Conservation (phyloP, 2,329 filamentous ascomycete genomes). For the Botrytis aclada region DNA sequence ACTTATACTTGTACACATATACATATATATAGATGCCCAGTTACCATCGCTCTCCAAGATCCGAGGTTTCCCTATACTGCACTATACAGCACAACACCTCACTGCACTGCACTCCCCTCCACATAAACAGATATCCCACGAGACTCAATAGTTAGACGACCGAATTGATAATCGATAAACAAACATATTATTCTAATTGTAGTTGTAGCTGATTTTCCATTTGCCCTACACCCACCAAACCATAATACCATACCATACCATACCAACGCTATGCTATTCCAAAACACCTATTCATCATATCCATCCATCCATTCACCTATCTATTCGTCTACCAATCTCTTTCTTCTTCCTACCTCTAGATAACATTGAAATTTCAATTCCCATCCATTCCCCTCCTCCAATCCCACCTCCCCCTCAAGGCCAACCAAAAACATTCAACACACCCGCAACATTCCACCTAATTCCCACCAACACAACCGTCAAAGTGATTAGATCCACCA, state of each 20-base stretch:
- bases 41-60: too few relatives aligned
- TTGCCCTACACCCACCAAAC: not conserved
- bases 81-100: too few relatives aligned
- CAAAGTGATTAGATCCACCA: constrained; percentile 74
- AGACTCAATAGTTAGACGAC: not conserved
- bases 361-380: not conserved
- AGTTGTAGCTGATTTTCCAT: not conserved
- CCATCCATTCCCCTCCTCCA: not conserved
- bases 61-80: too few relatives aligned
- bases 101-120: not conserved
- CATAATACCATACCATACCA: not conserved
- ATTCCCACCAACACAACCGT: constrained; percentile 70
- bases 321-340: not conserved
- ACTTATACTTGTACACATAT: too few relatives aligned
- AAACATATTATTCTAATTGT: not conserved
- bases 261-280: constrained; percentile 6
- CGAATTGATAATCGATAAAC: not conserved
- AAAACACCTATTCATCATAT: not conserved
- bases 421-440: constrained; percentile 85
- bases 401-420: constrained; percentile 19
- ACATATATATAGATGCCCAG: too few relatives aligned
- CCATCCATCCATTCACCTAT: not conserved
- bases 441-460: constrained; percentile 71
- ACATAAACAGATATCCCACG: not conserved
- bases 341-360: not conserved